A percentile compares a stretch with the other conserved stretches of the same genome.
phyloP scores from a whole-genome alignment of 2,329 filamentous ascomycete genomes.

The Phaeoacremonium minimum region DNA sequence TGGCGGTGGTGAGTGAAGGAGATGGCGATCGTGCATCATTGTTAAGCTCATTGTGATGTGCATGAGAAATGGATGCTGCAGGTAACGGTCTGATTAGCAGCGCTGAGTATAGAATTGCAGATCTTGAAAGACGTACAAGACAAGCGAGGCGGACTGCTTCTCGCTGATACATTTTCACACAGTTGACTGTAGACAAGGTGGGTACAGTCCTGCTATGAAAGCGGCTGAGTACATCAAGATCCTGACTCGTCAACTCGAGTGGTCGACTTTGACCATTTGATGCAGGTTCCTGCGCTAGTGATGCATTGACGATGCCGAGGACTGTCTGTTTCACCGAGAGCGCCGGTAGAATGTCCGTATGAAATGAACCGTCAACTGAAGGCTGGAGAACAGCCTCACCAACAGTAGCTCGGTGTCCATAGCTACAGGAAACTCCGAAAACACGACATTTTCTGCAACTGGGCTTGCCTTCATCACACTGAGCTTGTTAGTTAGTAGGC shows the following conservation, averaged over 20 bases:
- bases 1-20: conserved; percentile 21
- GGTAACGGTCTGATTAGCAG: conserved; percentile 2
- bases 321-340: conserved; percentile 9
- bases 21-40: conserved; percentile 44
- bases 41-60: conserved; percentile 49
- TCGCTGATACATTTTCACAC: conserved; percentile 25
- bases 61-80: conserved; percentile 44
- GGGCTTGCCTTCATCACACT: conserved; percentile 51
- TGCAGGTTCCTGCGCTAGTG: conserved; percentile 7
- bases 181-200: conserved; percentile 27
- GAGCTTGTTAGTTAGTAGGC: neutral
- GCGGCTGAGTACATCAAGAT: conserved; percentile 28
- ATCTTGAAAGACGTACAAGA: conserved; percentile 21
- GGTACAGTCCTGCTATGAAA: conserved; percentile 37
- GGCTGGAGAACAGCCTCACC: conserved; percentile 21
- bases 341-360: conserved; percentile 9
- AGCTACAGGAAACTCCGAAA: conserved; percentile 43
- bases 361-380: conserved; percentile 15
- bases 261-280: conserved; percentile 13
- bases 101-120: neutral
- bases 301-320: conserved; percentile 10
- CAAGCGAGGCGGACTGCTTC: conserved; percentile 29
- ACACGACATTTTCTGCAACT: conserved; percentile 39
- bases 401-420: conserved; percentile 19
- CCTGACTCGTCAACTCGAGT: conserved; percentile 20